A percentile compares a stretch with the other conserved stretches of the same genome.
phyloP scores from a whole-genome alignment of 768 basidiomycete species.

The Pluteus cervinus region DNA sequence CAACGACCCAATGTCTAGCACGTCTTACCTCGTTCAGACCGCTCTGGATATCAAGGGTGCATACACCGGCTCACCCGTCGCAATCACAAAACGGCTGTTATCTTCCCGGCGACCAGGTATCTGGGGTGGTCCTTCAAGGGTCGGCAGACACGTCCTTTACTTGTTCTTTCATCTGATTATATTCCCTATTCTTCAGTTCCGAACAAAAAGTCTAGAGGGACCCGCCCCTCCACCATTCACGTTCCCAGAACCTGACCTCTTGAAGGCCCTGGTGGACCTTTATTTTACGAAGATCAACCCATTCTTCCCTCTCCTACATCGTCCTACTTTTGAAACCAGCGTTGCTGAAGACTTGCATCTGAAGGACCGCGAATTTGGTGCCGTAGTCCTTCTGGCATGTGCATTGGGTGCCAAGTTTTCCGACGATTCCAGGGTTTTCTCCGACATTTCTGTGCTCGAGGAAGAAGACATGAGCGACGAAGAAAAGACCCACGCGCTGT shows the following conservation, averaged over 20 bases:
- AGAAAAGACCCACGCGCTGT: too few species aligned
- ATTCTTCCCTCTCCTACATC: conserved; percentile 64
- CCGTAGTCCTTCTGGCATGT: conserved; percentile 53
- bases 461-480: too few species aligned
- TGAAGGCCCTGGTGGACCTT: conserved; percentile 46
- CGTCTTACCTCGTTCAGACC: conserved; percentile 45
- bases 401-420: conserved; percentile 58
- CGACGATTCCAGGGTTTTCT: conserved; percentile 56
- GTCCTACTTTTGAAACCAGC: conserved; percentile 56
- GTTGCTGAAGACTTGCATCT: conserved; percentile 45
- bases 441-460: conserved; percentile 39
- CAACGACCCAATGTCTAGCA: conserved; percentile 23
- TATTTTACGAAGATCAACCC: conserved; percentile 58
- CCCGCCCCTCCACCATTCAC: conserved; percentile 24
- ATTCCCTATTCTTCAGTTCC: too few species aligned
- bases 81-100: too few species aligned
- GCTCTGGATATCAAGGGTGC: conserved; percentile 55
- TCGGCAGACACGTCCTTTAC: too few species aligned
- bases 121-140: too few species aligned
- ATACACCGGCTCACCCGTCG: conserved; percentile 32
- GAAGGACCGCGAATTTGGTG: conserved; percentile 42
- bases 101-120: too few species aligned
- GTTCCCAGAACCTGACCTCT: conserved; percentile 54
- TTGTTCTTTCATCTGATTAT: too few species aligned
- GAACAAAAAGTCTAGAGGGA: too few species aligned